Percentiles rank a stretch among this genome's conserved stretches.
Conservation (phyloP, 176 grass and related monocot species). For the Hyparrhenia diplandra region DNA sequence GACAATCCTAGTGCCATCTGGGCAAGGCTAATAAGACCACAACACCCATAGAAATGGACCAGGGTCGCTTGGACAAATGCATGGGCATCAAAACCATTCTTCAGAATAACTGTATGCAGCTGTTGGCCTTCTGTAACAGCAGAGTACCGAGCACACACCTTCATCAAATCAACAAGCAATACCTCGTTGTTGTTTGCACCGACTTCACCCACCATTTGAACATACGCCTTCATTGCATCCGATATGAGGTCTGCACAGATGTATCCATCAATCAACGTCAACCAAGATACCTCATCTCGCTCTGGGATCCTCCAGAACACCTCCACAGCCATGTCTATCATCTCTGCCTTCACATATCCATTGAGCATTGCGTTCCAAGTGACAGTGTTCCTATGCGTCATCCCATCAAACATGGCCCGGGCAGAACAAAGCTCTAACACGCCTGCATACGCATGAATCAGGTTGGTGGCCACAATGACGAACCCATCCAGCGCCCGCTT, state of each 20-base stretch:
- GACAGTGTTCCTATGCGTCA: conserved; percentile 35
- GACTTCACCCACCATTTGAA: conserved; percentile 32
- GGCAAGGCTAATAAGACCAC: conserved; percentile 23
- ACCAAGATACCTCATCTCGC: conserved; percentile 58
- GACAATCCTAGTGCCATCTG: conserved; percentile 42
- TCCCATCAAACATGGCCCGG: conserved; percentile 36
- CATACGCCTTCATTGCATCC: conserved; percentile 35
- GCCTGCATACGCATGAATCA: conserved; percentile 43
- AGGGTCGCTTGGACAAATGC: conserved; percentile 55
- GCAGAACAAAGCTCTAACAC: conserved; percentile 29
- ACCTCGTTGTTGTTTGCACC: background rate
- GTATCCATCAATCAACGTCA: conserved; percentile 52
- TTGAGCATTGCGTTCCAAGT: conserved; percentile 76
- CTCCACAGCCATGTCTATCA: conserved; percentile 36
- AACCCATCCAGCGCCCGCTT: conserved; percentile 24
- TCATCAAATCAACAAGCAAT: conserved; percentile 54
- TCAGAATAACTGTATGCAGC: conserved; percentile 46
- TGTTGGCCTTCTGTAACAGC: conserved; percentile 49
- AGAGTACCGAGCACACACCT: conserved; percentile 31
- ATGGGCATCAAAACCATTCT: conserved; percentile 57
- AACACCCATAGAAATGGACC: conserved; percentile 56
- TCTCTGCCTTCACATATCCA: conserved; percentile 54
- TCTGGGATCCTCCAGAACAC: conserved; percentile 36
- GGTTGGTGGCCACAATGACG: conserved; percentile 55
- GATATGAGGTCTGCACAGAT: conserved; percentile 12